Evolutionary conservation across 306 rosid species (phyloP), one percentile per base, ranked within the genome.

Genomic region (Crotalaria pallida): DNA sequence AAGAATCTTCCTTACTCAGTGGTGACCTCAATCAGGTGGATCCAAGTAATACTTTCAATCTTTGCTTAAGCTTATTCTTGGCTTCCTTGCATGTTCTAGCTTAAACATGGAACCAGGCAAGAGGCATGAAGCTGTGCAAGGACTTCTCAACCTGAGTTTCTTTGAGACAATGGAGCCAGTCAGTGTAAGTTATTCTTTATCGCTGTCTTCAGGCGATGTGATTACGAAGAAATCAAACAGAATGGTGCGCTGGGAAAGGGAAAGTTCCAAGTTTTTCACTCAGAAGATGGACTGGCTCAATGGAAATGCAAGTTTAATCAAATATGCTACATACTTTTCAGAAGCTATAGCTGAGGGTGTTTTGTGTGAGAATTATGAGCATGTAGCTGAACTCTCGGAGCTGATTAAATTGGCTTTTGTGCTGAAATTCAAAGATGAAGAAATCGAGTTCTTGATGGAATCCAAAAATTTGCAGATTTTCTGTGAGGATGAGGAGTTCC

Each of bases 401-500:
- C 83, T 89, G 38, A 76, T 92, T 73, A 84, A 57, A 71, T n/a
- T 89, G 63, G 97, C 80, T 8, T 82, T 67, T 77, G 45, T 85
- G 10, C 43, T 87, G 51, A 67, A 84, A 10, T 92, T 89, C 60
- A 69, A 89, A 9, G 84, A 80, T 52, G 87, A 73, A 52, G 88
- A 70, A 3, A 67, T 92, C 41, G 79, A 75, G 0, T 85, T 85
- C 66, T 67, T 83, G 5, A 84, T 91, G 96, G 87, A 84, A 74
- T 87, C 88, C 62, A 87, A 77, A 72, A 84, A 88, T 67, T 59
- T 91, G 81, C 87, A 82, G 65, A 77, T 83, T 41, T 84, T 84
- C 72, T 1, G 31, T 27, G 95, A 87, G 79, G 98, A 92, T 68
- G 88, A 80, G 31, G 71, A 77, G n/a, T 88, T 91, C 77, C 80